These are phyloP conservation scores for Ustilago crameri DNA, from an alignment of 1,284 basidiomycete genomes.

Conservation along the genomic window DNA sequence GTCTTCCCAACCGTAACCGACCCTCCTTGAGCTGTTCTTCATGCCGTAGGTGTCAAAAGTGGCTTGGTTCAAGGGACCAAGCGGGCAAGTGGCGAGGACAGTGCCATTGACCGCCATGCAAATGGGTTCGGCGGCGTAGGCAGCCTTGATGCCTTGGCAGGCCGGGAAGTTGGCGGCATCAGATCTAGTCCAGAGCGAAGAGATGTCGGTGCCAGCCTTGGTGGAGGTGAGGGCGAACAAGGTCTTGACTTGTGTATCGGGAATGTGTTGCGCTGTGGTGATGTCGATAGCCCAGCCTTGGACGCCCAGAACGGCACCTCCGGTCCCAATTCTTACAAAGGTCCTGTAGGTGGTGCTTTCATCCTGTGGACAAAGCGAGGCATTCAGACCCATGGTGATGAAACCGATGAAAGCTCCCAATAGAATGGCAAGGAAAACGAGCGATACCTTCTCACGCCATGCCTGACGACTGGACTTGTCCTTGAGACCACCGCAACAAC, in stretches of 20 bases:
- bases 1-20: slow-evolving; percentile 66
- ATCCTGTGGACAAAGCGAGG: slow-evolving; percentile 82
- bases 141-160: slow-evolving; percentile 70
- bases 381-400: slow-evolving; percentile 92
- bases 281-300: slow-evolving; percentile 83
- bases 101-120: slow-evolving; percentile 71
- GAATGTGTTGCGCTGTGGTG: slow-evolving; percentile 71
- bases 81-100: slow-evolving; percentile 72
- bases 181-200: slow-evolving; percentile 75
- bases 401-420: slow-evolving; percentile 88
- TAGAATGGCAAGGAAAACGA: slow-evolving; percentile 57
- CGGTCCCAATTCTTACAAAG: slow-evolving; percentile 47
- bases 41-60: slow-evolving; percentile 44
- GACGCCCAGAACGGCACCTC: slow-evolving; percentile 74
- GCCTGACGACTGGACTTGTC: slow-evolving; percentile 61
- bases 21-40: slow-evolving; percentile 35
- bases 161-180: slow-evolving; percentile 70
- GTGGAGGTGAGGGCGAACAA: slow-evolving; percentile 72
- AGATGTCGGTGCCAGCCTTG: slow-evolving; percentile 84
- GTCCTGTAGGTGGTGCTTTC: slow-evolving; percentile 47
- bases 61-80: slow-evolving; percentile 64
- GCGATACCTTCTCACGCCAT: slow-evolving; percentile 66
- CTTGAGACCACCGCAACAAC: slow-evolving; percentile 61
- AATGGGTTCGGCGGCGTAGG: slow-evolving; percentile 79
- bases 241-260: slow-evolving; percentile 72